Evolutionary conservation across 2,329 filamentous ascomycete genomes (phyloP), one percentile per base, ranked within the genome.

Genomic region (Microdochium paspali): DNA sequence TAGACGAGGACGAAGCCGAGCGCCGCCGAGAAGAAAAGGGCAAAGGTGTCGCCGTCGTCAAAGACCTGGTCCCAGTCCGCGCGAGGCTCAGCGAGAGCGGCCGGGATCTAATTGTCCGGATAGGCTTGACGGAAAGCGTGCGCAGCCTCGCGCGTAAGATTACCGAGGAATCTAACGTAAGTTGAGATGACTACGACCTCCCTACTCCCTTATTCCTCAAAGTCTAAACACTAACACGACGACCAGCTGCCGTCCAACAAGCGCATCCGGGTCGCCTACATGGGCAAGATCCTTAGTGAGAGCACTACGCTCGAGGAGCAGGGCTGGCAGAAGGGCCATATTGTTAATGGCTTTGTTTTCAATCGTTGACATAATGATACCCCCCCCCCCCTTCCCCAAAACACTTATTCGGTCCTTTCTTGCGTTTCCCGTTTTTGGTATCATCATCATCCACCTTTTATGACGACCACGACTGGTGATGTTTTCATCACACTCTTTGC

Each of bases 231-330:
- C 35, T 40, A 20, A 40, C 35, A 7, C 31, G 31, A 35, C 10
- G 23, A 20, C 18, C 55, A 85, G 84, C 68, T 90, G 26, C 64
- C 74, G 2, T 61, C 70, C 7, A 70, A 69, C 42, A 80, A 79
- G 51, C 77, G 73, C 44, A 71, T 95, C 45, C 80, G 80, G 47
- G 77, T 95, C 50, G 83, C 81, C 20, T 94, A 95, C 62, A 76
- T 93, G 65, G 90, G 90, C 54, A 88, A 82, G 61, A 79, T 90
- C 45, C 74, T 95, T 43, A 81, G 82, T 53, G 87, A 91, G 53
- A 73, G 74, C 47, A 62, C 77, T 20, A 74, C 83, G 1, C 69
- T 95, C 18, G 64, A 71, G 42, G 74, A 76, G 3, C 85, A 93
- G 56, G 85, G 85, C 44, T 95, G 87, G 86, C 78, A 82, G 56